A percentile compares a stretch with the other conserved stretches of the same genome.
Evolutionary conservation across 2,329 filamentous ascomycete species (phyloP).

Genomic region (Nemania serpens): DNA sequence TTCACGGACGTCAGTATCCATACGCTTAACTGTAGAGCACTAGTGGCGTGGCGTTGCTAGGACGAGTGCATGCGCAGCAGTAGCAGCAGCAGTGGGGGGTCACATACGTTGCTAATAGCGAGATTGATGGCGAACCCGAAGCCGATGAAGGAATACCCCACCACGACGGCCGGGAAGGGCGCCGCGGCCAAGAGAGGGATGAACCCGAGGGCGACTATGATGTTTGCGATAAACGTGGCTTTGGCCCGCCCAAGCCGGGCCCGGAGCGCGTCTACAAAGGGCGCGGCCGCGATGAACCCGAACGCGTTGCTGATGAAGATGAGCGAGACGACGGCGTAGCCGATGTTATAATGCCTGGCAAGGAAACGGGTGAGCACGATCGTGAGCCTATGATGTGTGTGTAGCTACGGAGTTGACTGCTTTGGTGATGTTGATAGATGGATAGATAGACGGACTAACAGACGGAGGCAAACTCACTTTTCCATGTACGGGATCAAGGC

Average conservation of each 20-base stretch:
- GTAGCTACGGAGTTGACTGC: background rate
- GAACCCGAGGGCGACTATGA: constrained; percentile 64
- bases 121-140: constrained; percentile 61
- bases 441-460: too few relatives aligned
- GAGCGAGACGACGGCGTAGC: constrained; percentile 77
- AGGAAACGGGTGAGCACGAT: constrained; percentile 14
- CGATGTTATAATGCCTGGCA: constrained; percentile 68
- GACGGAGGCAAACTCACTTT: constrained; percentile 44
- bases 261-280: constrained; percentile 68
- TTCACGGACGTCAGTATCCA: background rate
- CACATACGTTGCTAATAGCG: constrained; percentile 59
- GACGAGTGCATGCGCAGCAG: too few relatives aligned
- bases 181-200: constrained; percentile 68
- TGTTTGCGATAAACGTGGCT: constrained; percentile 63
- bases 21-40: too few relatives aligned
- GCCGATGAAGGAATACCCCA: constrained; percentile 71
- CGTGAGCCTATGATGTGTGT: too few relatives aligned
- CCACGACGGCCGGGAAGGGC: constrained; percentile 70
- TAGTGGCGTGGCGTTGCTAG: too few relatives aligned
- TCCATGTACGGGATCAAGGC: constrained; percentile 84
- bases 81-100: too few relatives aligned
- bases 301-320: constrained; percentile 80
- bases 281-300: constrained; percentile 76
- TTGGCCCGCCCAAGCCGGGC: constrained; percentile 67
- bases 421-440: background rate